These are phyloP conservation scores for Skeletonema marinoi DNA, from an alignment of 108 stramenopile genomes.

Conservation along the genomic window DNA sequence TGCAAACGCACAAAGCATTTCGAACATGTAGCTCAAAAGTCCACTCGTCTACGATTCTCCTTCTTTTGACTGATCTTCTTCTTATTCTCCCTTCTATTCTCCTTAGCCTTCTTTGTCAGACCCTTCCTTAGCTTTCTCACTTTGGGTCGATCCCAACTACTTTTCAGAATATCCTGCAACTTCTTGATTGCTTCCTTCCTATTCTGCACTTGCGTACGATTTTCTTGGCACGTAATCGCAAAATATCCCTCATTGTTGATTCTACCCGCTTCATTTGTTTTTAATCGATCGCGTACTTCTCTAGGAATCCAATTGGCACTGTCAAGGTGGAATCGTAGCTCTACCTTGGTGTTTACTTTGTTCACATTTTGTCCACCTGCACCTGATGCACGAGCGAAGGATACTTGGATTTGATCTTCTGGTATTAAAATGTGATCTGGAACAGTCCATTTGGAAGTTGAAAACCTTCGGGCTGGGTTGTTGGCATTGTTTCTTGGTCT, in stretches of 20 bases:
- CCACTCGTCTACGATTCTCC: conserved; percentile 52
- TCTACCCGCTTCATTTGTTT: conserved; percentile 72
- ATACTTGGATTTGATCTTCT: conserved; percentile 50
- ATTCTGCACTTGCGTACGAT: conserved; percentile 89
- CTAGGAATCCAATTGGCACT: conserved; percentile 77
- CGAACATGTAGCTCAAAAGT: conserved; percentile 47
- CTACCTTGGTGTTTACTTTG: conserved; percentile 91
- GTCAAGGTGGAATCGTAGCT: conserved; percentile 80
- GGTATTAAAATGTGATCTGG: conserved; percentile 69
- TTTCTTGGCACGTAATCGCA: conserved; percentile 71
- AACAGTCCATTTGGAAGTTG: conserved; percentile 59
- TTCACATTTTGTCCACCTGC: conserved; percentile 97
- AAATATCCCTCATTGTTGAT: conserved; percentile 88
- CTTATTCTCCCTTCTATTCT: conserved; percentile 68
- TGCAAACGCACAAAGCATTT: neutral
- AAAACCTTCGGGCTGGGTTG: conserved; percentile 35
- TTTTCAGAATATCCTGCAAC: conserved; percentile 58
- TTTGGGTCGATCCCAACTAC: conserved; percentile 76
- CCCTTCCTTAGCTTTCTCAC: conserved; percentile 72
- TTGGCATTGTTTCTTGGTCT: conserved; percentile 5
- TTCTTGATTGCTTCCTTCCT: conserved; percentile 80
- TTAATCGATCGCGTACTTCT: conserved; percentile 80
- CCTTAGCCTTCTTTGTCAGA: conserved; percentile 62
- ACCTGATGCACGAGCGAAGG: conserved; percentile 60
- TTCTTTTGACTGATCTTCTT: conserved; percentile 60